These are phyloP conservation scores for Pistacia integerrima DNA, from an alignment of 345 rosid species.

Conservation along the genomic window DNA sequence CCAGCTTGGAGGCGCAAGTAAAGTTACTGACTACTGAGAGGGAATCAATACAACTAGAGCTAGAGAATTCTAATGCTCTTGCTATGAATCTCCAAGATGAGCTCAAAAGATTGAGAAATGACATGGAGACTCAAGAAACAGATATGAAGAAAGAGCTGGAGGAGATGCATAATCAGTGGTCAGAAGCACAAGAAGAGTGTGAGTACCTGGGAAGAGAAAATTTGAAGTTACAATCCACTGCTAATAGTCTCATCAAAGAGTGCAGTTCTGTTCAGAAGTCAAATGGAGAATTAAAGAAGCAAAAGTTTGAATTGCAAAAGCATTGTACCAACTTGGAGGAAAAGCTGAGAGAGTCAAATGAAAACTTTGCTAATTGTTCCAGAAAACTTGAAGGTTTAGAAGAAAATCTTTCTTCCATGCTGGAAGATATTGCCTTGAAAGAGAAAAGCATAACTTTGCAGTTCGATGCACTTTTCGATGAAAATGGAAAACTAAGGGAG, in stretches of 20 bases:
- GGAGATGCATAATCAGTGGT: slow-evolving; percentile 27
- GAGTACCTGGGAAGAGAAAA: slow-evolving; percentile 34
- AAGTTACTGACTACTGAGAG: slow-evolving; percentile 35
- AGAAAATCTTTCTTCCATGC: slow-evolving; percentile 38
- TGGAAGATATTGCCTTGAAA: slow-evolving; percentile 41
- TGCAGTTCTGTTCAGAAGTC: slow-evolving; percentile 31
- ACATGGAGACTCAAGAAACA: slow-evolving; percentile 28
- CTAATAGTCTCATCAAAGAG: slow-evolving; percentile 35
- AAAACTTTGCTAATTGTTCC: slow-evolving; percentile 31
- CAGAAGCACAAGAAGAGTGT: slow-evolving; percentile 32
- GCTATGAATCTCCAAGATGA: slow-evolving; percentile 31
- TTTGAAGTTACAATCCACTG: slow-evolving; percentile 25
- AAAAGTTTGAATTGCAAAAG: slow-evolving; percentile 36
- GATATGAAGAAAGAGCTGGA: slow-evolving; percentile 25
- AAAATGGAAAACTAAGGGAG: slow-evolving; percentile 39
- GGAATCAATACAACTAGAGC: slow-evolving; percentile 27
- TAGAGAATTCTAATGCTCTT: slow-evolving; percentile 33
- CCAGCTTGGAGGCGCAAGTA: slow-evolving; percentile 39
- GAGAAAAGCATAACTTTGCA: slow-evolving; percentile 40
- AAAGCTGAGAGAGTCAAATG: slow-evolving; percentile 27
- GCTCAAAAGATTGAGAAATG: slow-evolving; percentile 31
- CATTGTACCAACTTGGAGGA: slow-evolving; percentile 34
- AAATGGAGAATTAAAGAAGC: slow-evolving; percentile 38
- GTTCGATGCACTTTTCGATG: slow-evolving; percentile 36
- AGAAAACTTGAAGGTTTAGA: slow-evolving; percentile 35